These are phyloP conservation scores for Wallacemonas sp. DNA, from an alignment of 208 protist genomes.

Conservation along the genomic window DNA sequence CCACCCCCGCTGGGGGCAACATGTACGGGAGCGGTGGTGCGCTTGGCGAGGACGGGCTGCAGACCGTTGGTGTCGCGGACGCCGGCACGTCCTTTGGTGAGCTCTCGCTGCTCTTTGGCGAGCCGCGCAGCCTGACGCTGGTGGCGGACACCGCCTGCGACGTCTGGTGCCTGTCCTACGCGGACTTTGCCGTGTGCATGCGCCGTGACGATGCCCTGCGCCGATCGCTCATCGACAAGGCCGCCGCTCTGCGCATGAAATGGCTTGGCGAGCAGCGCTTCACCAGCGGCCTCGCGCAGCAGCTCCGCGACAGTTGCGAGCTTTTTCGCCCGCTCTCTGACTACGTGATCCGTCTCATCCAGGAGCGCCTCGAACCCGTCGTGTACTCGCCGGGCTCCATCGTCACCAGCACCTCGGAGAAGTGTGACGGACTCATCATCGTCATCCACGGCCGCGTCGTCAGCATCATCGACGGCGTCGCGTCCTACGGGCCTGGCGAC, in stretches of 20 bases:
- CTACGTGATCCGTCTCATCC: conserved; percentile 73
- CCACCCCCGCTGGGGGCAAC: too few relatives aligned
- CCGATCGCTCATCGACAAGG: conserved; percentile 62
- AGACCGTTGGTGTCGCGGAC: conserved; percentile 24
- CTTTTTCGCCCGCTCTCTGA: conserved; percentile 62
- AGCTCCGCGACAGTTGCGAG: conserved; percentile 64
- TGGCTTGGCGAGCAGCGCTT: conserved; percentile 88
- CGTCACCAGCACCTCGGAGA: conserved; percentile 70
- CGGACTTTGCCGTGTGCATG: conserved; percentile 56
- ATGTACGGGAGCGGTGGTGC: too few relatives aligned
- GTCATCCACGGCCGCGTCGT: conserved; percentile 69
- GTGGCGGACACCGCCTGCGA: conserved; percentile 74
- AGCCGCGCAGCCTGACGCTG: conserved; percentile 73
- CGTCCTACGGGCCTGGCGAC: conserved; percentile 71
- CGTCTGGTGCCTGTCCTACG: conserved; percentile 77
- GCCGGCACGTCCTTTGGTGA: conserved; percentile 82
- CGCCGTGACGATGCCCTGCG: conserved; percentile 72
- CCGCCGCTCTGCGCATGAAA: conserved; percentile 75
- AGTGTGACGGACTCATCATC: conserved; percentile 71
- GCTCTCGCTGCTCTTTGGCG: conserved; percentile 80
- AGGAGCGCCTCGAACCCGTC: conserved; percentile 82
- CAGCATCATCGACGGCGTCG: conserved; percentile 63
- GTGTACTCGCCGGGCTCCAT: conserved; percentile 73
- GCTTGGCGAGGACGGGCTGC: conserved; percentile 20
- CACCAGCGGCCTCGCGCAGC: conserved; percentile 53